These are phyloP conservation scores for Nematocida sp. DNA, from an alignment of 371 early-diverging fungal species.

Conservation along the genomic window DNA sequence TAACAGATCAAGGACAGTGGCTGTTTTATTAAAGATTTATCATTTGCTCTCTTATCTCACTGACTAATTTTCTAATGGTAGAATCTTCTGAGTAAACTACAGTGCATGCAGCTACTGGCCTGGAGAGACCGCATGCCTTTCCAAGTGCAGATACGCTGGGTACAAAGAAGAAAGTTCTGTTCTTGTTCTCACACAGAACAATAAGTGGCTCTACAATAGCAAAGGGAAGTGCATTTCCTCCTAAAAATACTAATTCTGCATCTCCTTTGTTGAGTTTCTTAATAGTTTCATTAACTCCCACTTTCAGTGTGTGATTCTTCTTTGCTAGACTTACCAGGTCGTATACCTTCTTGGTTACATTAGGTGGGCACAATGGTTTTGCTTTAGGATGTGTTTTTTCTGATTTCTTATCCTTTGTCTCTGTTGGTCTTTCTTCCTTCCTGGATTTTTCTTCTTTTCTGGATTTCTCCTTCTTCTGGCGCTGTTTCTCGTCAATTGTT, in stretches of 20 bases:
- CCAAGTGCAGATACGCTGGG: constrained; percentile 91
- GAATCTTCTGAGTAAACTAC: constrained; percentile 59
- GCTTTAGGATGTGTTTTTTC: constrained; percentile 43
- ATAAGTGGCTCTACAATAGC: constrained; percentile 93
- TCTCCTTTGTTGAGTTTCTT: constrained; percentile 98
- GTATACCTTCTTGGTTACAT: constrained; percentile 83
- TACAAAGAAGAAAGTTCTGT: constrained; percentile 93
- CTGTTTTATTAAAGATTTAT: constrained; percentile 28
- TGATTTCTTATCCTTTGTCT: constrained; percentile 6
- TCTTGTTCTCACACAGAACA: constrained; percentile 96
- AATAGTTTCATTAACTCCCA: constrained; percentile 98
- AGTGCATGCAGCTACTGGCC: constrained; percentile 79
- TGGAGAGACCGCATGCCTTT: constrained; percentile 91
- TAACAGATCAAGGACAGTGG: background rate
- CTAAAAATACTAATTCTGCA: constrained; percentile 93
- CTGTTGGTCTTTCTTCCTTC: constrained; percentile 14
- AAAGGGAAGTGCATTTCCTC: constrained; percentile 91
- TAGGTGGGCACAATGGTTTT: constrained; percentile 72
- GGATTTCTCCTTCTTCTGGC: constrained; percentile 33
- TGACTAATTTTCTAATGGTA: constrained; percentile 22
- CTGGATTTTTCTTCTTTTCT: constrained; percentile 27
- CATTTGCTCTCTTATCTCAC: constrained; percentile 53
- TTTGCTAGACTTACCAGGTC: constrained; percentile 90
- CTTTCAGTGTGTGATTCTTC: constrained; percentile 94
- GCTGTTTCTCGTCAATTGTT: constrained; percentile 8